Evolutionary conservation across 208 protist genomes (phyloP).

Genomic region (Endotrypanum monterogeii): DNA sequence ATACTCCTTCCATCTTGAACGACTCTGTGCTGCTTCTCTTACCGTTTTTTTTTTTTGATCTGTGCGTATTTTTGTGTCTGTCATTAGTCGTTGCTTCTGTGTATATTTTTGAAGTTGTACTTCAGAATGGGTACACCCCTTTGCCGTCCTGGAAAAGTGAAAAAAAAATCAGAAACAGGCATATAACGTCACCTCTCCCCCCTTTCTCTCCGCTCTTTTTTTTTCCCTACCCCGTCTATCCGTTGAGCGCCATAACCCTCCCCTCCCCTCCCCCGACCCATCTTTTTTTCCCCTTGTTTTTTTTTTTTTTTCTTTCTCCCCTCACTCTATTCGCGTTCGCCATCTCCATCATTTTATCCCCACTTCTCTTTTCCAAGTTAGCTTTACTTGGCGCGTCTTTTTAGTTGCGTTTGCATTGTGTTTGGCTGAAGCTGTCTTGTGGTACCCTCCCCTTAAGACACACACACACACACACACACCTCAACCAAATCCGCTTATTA

Average conservation of each 20-base stretch:
- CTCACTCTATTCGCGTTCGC: too few relatives aligned
- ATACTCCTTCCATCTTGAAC: not conserved
- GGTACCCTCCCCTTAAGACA: not conserved
- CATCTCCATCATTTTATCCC: not conserved
- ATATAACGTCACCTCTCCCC: not conserved
- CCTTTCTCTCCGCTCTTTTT: slow-evolving; percentile 14
- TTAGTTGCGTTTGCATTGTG: not conserved
- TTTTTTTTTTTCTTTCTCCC: slow-evolving; percentile 6
- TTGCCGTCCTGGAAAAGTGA: too few relatives aligned
- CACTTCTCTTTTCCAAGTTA: not conserved
- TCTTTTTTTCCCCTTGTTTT: slow-evolving; percentile 23
- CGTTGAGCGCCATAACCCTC: too few relatives aligned
- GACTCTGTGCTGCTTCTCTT: slow-evolving; percentile 20
- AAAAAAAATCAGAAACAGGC: too few relatives aligned
- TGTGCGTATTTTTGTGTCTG: too few relatives aligned
- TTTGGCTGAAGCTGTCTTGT: too few relatives aligned
- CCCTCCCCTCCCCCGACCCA: too few relatives aligned
- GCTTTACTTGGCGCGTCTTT: not conserved
- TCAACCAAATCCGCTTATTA: not conserved
- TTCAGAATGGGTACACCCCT: too few relatives aligned
- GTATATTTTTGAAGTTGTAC: too few relatives aligned
- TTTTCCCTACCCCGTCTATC: too few relatives aligned
- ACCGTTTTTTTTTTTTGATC: not conserved
- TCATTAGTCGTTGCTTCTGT: too few relatives aligned
- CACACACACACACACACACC: not conserved